Percentiles rank a stretch among this genome's conserved stretches.
Conservation (phyloP, 805 yeast species). For the Kuraishia molischiana region DNA sequence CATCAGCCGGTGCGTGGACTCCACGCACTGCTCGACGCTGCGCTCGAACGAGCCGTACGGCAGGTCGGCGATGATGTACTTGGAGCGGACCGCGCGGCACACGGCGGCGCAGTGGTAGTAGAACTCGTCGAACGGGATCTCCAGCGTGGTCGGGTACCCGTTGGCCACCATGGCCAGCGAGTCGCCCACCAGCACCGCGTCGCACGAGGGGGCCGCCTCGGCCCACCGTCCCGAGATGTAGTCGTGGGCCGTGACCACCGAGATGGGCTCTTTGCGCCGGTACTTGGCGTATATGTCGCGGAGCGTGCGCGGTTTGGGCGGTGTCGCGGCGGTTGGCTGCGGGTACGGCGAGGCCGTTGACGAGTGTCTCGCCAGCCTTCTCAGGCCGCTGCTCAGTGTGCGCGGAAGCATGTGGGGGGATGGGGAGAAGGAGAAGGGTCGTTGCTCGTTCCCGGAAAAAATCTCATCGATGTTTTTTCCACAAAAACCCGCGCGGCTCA, state of each 20-base stretch:
- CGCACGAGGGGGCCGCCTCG: slow-evolving; percentile 49
- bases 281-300: neutral
- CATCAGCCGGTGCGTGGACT: slow-evolving; percentile 44
- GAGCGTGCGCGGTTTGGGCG: neutral
- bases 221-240: slow-evolving; percentile 68
- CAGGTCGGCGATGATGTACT: slow-evolving; percentile 73
- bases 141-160: slow-evolving; percentile 72
- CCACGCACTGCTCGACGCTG: slow-evolving; percentile 52
- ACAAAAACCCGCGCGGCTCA: too few species aligned
- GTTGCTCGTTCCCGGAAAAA: too few species aligned
- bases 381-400: too few species aligned
- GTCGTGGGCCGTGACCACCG: slow-evolving; percentile 78
- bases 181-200: slow-evolving; percentile 78
- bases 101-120: slow-evolving; percentile 70
- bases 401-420: too few species aligned
- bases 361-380: too few species aligned
- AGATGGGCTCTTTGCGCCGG: slow-evolving; percentile 3
- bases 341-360: neutral
- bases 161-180: slow-evolving; percentile 87
- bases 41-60: slow-evolving; percentile 84
- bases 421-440: too few species aligned
- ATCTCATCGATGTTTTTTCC: too few species aligned
- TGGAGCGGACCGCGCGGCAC: slow-evolving; percentile 51
- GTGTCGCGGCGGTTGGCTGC: neutral
- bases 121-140: slow-evolving; percentile 72